Evolutionary conservation across 495 filamentous ascomycete species (phyloP).

Genomic region (Cudoniella acicularis): DNA sequence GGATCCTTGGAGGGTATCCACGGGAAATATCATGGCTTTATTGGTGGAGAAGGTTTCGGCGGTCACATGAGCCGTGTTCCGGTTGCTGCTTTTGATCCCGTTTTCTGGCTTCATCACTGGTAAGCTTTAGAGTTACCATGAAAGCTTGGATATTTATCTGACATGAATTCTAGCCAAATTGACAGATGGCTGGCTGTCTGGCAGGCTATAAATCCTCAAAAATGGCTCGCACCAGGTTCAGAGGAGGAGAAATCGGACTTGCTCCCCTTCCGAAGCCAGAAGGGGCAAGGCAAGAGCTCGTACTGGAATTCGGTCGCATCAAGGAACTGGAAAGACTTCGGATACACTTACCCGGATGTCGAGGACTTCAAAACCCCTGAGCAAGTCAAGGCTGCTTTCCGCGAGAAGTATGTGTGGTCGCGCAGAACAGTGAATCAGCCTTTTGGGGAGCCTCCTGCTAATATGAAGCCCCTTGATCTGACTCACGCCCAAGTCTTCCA

Average conservation of each 20-base stretch:
- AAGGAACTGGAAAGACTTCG: background rate
- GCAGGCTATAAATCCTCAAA: background rate
- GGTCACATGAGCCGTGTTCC: slow-evolving; percentile 29
- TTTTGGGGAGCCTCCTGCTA: background rate
- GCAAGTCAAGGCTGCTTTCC: background rate
- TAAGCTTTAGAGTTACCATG: background rate
- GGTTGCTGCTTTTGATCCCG: slow-evolving; percentile 36
- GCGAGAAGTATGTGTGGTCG: background rate
- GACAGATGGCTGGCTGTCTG: background rate
- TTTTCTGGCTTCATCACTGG: slow-evolving; percentile 38
- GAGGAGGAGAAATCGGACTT: background rate
- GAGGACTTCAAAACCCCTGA: background rate
- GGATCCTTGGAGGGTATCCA: background rate
- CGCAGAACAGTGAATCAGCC: background rate
- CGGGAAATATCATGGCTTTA: background rate
- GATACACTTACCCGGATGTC: background rate
- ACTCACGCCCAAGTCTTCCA: background rate
- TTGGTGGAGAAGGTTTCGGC: background rate
- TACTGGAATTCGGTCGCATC: background rate
- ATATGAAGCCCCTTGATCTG: background rate
- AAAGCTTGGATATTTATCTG: background rate
- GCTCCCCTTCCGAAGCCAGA: background rate
- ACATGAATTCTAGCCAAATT: background rate
- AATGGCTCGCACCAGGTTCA: background rate
- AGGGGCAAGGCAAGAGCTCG: background rate